Evolutionary conservation across 2,329 filamentous ascomycete genomes (phyloP).

Genomic region (Falciphora oryzae): DNA sequence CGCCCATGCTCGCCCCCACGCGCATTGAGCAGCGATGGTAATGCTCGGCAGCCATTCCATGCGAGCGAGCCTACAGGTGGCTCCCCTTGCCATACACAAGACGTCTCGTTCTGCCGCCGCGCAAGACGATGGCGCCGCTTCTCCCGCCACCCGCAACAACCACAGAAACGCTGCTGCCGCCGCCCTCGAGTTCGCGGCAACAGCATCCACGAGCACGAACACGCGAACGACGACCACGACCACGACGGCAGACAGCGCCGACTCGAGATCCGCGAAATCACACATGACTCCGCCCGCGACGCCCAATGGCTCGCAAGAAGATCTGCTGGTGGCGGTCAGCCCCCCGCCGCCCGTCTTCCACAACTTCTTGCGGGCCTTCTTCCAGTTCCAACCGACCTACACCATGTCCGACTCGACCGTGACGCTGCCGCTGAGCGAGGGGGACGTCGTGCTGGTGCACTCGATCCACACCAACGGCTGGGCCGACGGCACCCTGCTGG

Average conservation of each 20-base stretch:
- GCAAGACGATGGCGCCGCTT: conserved; percentile 20
- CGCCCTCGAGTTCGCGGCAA: neutral
- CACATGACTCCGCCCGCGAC: conserved; percentile 76
- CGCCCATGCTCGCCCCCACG: conserved; percentile 32
- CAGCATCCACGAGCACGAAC: conserved; percentile 5
- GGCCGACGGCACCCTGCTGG: conserved; percentile 89
- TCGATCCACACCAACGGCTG: conserved; percentile 97
- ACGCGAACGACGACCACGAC: neutral
- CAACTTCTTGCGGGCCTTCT: conserved; percentile 92
- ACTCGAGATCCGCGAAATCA: conserved; percentile 40
- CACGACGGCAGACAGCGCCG: conserved; percentile 15
- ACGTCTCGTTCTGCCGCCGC: conserved; percentile 23
- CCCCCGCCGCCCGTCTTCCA: conserved; percentile 67
- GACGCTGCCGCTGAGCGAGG: conserved; percentile 80
- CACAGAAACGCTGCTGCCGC: conserved; percentile 19
- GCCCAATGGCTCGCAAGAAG: conserved; percentile 62
- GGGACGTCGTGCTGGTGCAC: conserved; percentile 89
- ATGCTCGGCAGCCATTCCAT: conserved; percentile 42
- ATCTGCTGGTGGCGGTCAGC: conserved; percentile 38
- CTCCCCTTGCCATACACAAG: conserved; percentile 51
- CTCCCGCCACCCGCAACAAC: conserved; percentile 15
- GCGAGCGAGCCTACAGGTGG: conserved; percentile 56
- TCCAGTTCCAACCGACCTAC: conserved; percentile 79
- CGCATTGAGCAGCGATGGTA: conserved; percentile 33
- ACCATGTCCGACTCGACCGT: conserved; percentile 78